Conservation (phyloP, 2,329 filamentous ascomycete species). For the Fusarium heterosporum region DNA sequence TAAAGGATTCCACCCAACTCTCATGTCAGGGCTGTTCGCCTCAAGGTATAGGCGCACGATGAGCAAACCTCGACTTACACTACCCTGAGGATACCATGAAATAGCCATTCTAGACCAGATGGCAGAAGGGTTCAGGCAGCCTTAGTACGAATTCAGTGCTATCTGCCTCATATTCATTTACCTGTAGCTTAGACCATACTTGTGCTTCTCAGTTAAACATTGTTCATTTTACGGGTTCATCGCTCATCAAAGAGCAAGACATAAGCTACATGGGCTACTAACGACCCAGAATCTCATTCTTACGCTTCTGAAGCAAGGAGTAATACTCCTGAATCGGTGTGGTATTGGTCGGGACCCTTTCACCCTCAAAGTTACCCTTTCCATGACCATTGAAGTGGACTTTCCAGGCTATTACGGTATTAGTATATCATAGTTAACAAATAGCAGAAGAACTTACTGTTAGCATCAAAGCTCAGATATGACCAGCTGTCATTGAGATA, state of each 20-base stretch:
- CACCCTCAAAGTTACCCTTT: constrained; percentile 50
- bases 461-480: constrained; percentile 57
- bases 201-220: no score
- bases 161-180: no score
- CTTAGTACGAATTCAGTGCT: no score
- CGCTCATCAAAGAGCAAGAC: background rate
- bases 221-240: background rate
- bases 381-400: constrained; percentile 56
- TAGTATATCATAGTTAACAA: constrained; percentile 14
- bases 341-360: constrained; percentile 43
- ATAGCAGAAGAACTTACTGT: constrained; percentile 53
- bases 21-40: no score
- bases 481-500: constrained; percentile 64
- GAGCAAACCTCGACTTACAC: no score
- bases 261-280: background rate
- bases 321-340: constrained; percentile 52
- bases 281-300: constrained; percentile 40
- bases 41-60: no score
- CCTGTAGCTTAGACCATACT: no score
- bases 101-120: no score
- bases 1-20: no score
- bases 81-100: no score
- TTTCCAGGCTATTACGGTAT: constrained; percentile 46
- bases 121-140: no score
- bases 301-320: constrained; percentile 51